phyloP scores from a whole-genome alignment of 495 filamentous ascomycete genomes.

The Tuber magnatum region DNA sequence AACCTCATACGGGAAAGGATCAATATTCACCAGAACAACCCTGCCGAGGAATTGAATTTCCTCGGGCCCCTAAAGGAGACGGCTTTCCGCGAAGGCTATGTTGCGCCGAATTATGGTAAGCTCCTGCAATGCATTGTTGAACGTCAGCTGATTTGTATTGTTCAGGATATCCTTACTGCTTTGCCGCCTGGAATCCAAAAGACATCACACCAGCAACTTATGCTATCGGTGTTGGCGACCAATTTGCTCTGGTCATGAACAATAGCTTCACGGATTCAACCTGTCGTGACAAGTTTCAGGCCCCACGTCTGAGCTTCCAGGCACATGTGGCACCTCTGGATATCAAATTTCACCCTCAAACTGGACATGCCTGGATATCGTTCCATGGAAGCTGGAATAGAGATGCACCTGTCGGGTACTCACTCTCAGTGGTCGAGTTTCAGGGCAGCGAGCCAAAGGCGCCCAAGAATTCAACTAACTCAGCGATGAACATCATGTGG shows the following conservation, averaged over 20 bases:
- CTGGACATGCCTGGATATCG: slow-evolving; percentile 46
- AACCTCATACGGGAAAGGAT: slow-evolving; percentile 50
- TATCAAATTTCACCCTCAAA: slow-evolving; percentile 50
- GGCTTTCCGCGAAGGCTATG: slow-evolving; percentile 31
- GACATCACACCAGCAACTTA: background rate
- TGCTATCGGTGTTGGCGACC: slow-evolving; percentile 21
- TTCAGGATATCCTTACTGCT: slow-evolving; percentile 66
- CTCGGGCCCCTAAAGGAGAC: slow-evolving; percentile 55
- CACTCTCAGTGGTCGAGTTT: slow-evolving; percentile 48
- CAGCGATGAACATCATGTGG: slow-evolving; percentile 48
- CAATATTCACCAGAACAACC: slow-evolving; percentile 64
- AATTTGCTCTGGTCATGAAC: slow-evolving; percentile 45
- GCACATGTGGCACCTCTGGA: slow-evolving; percentile 59
- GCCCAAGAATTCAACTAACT: slow-evolving; percentile 42
- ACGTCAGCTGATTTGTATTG: slow-evolving; percentile 39
- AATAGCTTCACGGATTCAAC: slow-evolving; percentile 46
- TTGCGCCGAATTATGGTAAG: slow-evolving; percentile 26
- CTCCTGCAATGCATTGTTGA: background rate
- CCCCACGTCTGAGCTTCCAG: slow-evolving; percentile 52
- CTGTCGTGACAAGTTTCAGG: slow-evolving; percentile 43
- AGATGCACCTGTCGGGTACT: slow-evolving; percentile 51
- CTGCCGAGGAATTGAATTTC: slow-evolving; percentile 68
- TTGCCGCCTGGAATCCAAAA: slow-evolving; percentile 52
- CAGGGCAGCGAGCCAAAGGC: slow-evolving; percentile 45
- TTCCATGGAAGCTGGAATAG: slow-evolving; percentile 58